These are phyloP conservation scores for Aspergillus terreus DNA, from an alignment of 2,329 filamentous ascomycete genomes.

Conservation along the genomic window DNA sequence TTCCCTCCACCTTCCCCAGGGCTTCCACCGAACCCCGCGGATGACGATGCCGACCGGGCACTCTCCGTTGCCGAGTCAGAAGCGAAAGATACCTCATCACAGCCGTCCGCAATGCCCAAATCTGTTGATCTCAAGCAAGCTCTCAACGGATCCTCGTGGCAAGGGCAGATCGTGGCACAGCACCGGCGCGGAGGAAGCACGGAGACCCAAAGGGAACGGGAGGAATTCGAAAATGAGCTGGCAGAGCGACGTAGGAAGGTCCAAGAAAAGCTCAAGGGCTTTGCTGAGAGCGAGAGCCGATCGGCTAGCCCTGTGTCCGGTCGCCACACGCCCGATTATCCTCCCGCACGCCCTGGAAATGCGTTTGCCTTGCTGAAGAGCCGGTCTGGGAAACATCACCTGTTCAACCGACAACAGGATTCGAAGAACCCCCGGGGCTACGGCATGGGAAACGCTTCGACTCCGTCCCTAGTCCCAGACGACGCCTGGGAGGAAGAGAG, in stretches of 20 bases:
- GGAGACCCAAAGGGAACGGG: constrained; percentile 47
- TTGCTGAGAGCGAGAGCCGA: constrained; percentile 41
- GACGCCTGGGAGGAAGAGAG: constrained; percentile 37
- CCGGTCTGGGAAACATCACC: constrained; percentile 34
- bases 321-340: constrained; percentile 31
- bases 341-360: constrained; percentile 33
- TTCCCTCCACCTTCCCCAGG: constrained; percentile 53
- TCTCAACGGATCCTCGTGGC: constrained; percentile 38
- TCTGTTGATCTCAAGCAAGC: constrained; percentile 2
- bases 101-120: not conserved
- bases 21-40: constrained; percentile 31
- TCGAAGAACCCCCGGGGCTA: constrained; percentile 41
- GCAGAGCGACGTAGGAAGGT: constrained; percentile 46
- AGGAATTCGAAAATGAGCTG: constrained; percentile 47
- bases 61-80: constrained; percentile 3
- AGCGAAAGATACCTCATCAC: not conserved
- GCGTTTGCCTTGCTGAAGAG: constrained; percentile 44
- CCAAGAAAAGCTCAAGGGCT: constrained; percentile 45
- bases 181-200: constrained; percentile 45
- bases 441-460: constrained; percentile 37
- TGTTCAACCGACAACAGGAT: constrained; percentile 25
- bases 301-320: constrained; percentile 41
- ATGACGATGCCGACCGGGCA: constrained; percentile 12
- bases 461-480: constrained; percentile 31
- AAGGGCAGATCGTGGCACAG: constrained; percentile 44